Evolutionary conservation across 345 rosid genomes (phyloP), one percentile per base, ranked within the genome.

Genomic region (Aethionema arabicum): DNA sequence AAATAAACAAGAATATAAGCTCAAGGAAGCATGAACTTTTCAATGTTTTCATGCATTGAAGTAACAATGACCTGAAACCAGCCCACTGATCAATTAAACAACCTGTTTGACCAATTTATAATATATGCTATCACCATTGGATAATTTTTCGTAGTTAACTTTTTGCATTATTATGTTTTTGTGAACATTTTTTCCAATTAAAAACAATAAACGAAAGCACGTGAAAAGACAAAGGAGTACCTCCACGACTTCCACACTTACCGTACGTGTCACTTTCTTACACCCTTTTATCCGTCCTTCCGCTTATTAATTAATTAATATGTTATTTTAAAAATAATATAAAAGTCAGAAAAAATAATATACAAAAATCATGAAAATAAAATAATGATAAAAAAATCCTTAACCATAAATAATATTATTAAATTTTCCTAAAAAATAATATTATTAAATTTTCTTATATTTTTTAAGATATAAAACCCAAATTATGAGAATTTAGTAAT

Each of bases 211-310:
- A 49, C 11, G 31, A 48, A 50, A 15, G 5, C 11, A 21, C 41
- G 42, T 40, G 49, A 33, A 15, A 27, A 64, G 53, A 21, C 8
- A 33, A 31, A 31, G 45, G 36, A 16, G 29, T 44, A 43, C 13
- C 29, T 12, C 41, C 52, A 58, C 59, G 11, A 51, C 36, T 39
- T 57, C 3, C 58, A 8, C 31, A 57, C 29, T 37, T 58, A 37
- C 68, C 68, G 67, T 61, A 46, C 62, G 57, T 69, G 73, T 69
- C 73, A 2, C 49, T 69, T 61, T 61, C 68, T 62, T 47, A 54
- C 73, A 45, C 54, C 54, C 50, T 9, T 9, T 0, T 14, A 11
- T 41, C 42, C 13, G 8, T 59, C 72, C 51, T 59, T 43, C 21
- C 11, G 14, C 15, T 1, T 7, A 12, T 9, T 11, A 66, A 29